Conservation (phyloP, 2,329 filamentous ascomycete species). For the Trichoderma aggressivum region DNA sequence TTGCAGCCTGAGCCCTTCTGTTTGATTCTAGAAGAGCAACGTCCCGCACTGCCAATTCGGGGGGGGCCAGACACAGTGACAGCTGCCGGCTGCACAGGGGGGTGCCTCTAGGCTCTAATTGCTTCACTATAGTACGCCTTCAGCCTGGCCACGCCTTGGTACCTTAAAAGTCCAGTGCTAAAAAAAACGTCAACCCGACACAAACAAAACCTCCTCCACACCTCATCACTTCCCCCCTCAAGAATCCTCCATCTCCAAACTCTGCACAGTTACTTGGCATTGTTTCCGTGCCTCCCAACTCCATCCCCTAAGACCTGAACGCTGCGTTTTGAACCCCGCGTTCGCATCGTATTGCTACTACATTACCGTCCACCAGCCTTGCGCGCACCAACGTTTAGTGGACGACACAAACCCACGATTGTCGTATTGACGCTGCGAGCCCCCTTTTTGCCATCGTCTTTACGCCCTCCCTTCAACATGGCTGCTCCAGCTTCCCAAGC, state of each 20-base stretch:
- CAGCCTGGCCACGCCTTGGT: slow-evolving; percentile 16
- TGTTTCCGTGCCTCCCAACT: background rate
- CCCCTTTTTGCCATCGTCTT: slow-evolving; percentile 15
- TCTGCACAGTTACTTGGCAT: background rate
- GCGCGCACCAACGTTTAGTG: slow-evolving; percentile 2
- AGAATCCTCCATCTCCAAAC: background rate
- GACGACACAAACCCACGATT: slow-evolving; percentile 19
- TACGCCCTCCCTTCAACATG: slow-evolving; percentile 39
- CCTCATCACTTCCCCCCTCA: background rate
- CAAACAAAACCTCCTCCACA: slow-evolving; percentile 18
- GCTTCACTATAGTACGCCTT: slow-evolving; percentile 14
- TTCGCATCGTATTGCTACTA: background rate
- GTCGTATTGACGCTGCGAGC: background rate
- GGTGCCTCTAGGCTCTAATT: slow-evolving; percentile 19
- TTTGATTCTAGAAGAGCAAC: slow-evolving; percentile 17
- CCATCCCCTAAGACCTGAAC: background rate
- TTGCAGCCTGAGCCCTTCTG: slow-evolving; percentile 15
- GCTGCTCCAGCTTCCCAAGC: slow-evolving; percentile 59
- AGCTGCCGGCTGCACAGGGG: slow-evolving; percentile 11
- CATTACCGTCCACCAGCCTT: background rate
- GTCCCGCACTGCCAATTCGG: background rate
- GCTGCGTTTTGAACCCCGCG: background rate
- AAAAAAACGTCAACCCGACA: slow-evolving; percentile 17
- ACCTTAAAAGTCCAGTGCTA: slow-evolving; percentile 14
- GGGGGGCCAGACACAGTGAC: background rate